Base-by-base conservation (phyloP, 1,284 basidiomycete species). In the Ustilago xerochloae region DNA sequence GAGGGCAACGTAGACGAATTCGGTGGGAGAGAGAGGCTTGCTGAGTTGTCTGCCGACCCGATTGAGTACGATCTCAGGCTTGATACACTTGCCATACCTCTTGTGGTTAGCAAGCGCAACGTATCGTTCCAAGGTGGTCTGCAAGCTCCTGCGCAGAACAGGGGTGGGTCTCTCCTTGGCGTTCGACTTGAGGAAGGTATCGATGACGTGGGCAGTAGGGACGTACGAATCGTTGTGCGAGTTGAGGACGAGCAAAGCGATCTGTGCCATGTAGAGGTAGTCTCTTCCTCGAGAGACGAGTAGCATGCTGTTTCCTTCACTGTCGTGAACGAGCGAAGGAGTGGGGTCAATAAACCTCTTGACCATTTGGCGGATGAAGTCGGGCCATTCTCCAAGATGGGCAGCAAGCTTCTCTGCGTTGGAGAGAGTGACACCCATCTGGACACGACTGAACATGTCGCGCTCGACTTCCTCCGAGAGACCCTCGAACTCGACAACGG, bases 401-500 rank as follows among this genome's bases (percentile, higher is more conserved):
- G 74, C 74, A 43, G 54, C 70, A 7, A 79, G 64, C 75, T 75
- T 79, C 62, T 79, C 77, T 16, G 77, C 77, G 10, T 71, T 60
- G 13, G 77, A 74, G 13, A 79, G 63, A 4, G 71, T 64, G 9
- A 77, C 64, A 20, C 77, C 77, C 74, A 79, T 76, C 77, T 79
- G 77, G 1, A 79, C 77, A 33, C 77, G 58, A 20, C 63, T 61
- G 48, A 79, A 79, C 75, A 79, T 77, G 43, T 79, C 77, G 6
- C 77, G 59, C 60, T 79, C 77, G 30, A 39, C 45, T 32, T 71
- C 66, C 3, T 79, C 77, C 6, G 43, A 41, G 8, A 79, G 59
- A 18, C 63, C 71, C 7, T 65, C 56, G 49, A 72, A 79, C 24
- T 68, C 64, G 58, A 77, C 64, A 15, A 63, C 38, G 16, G 66